A percentile compares a stretch with the other conserved stretches of the same genome.
Conservation (phyloP, 75 land plant genomes). For the Pseudotsuga menziesii region DNA sequence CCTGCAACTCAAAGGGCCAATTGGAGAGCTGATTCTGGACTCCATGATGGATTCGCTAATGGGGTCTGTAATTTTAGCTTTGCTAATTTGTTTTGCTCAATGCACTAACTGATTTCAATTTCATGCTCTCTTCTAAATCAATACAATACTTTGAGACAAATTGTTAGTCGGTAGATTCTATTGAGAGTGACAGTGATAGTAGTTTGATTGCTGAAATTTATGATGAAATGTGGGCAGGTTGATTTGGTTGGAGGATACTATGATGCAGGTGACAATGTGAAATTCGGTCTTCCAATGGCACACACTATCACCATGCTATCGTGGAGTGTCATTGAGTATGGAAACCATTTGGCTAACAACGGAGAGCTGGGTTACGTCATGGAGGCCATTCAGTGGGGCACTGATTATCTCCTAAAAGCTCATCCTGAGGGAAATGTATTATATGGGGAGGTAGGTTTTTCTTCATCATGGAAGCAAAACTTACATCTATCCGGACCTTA, state of each 20-base stretch:
- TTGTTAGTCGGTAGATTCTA: no score
- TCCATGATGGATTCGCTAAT: not conserved
- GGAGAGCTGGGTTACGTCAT: constrained; percentile 42
- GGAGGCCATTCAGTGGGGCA: constrained; percentile 61
- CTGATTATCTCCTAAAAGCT: constrained; percentile 55
- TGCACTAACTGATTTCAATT: not conserved
- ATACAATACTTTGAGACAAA: no score
- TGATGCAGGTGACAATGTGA: constrained; percentile 62
- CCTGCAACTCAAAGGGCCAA: constrained; percentile 9
- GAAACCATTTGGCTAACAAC: constrained; percentile 20
- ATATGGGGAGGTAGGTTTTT: constrained; percentile 41
- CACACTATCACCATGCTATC: constrained; percentile 59
- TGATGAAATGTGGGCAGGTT: constrained; percentile 23
- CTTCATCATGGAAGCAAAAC: not conserved
- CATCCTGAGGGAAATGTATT: constrained; percentile 48
- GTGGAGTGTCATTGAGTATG: constrained; percentile 57
- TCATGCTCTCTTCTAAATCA: not conserved
- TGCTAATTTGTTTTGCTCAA: no score
- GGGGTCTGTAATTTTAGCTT: not conserved
- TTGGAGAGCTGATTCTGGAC: constrained; percentile 16
- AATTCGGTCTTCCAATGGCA: constrained; percentile 61
- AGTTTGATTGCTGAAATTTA: no score
- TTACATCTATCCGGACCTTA: not conserved
- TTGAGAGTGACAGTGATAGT: no score
- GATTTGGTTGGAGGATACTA: constrained; percentile 60